Evolutionary conservation across 306 rosid species (phyloP), one percentile per base, ranked within the genome.

Genomic region (Boehmeria nivea): DNA sequence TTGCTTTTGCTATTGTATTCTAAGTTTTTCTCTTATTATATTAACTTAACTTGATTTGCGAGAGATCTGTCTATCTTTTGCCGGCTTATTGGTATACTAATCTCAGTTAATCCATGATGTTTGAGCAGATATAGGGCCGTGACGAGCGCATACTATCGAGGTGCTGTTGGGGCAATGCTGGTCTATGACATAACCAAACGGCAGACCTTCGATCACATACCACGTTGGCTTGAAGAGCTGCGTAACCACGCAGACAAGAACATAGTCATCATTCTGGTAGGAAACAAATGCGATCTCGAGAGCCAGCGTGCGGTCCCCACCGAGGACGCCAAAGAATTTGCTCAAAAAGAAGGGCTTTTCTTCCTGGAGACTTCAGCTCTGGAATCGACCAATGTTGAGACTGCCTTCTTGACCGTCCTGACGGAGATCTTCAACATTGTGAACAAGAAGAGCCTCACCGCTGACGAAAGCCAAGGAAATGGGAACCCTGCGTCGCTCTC

Each of bases 111-210:
- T n/a, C n/a, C n/a, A 31, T 53, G 59, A 50, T 53, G 59, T 36
- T 46, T 72, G 64, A 51, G 51, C 85, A 89, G 97, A 59, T 89
- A 89, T 73, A 73, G 97, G 63, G 97, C 97, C 27, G 97, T 89
- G 48, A 89, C 97, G 36, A 89, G 97, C 59, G 97, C 97, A 60
- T 89, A 89, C 75, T 89, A 89, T 79, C 74, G 97, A 76, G 97
- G 95, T 31, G 97, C 97, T 50, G 91, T 89, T 34, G 97, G 97
- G 63, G 97, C 97, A 69, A 89, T 89, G 97, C 79, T 89, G 64
- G 97, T 86, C 34, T 89, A 86, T 22, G 97, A 89, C 70, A 83
- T 89, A 36, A 89, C 94, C 18, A 89, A 79, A 69, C 95, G 97
- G 34, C 95, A 78, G 57, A 86, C 71, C 39, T 89, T 89, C 39